Conservation (phyloP, 176 grass and related monocot species). For the Zoysia japonica region DNA sequence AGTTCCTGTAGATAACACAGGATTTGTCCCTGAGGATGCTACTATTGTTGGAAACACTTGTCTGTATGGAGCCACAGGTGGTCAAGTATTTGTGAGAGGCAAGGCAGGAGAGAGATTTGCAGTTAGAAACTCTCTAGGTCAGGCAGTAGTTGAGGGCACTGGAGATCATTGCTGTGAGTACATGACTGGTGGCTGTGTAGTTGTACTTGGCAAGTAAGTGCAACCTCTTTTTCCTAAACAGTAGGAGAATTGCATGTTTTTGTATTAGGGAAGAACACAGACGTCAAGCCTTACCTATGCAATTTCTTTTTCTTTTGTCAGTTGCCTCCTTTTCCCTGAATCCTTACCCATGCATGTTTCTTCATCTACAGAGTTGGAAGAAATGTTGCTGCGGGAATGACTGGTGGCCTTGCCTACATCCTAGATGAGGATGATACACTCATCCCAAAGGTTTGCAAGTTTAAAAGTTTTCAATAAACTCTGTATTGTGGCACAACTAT, state of each 20-base stretch:
- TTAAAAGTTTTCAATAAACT: conserved; percentile 32
- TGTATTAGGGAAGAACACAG: not conserved
- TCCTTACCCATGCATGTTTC: conserved; percentile 43
- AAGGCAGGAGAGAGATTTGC: conserved; percentile 99
- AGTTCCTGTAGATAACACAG: conserved; percentile 81
- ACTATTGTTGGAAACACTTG: conserved; percentile 99
- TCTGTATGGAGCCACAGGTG: conserved; percentile 98
- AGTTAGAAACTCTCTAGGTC: conserved; percentile 90
- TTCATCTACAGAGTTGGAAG: conserved; percentile 74
- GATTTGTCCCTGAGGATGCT: conserved; percentile 92
- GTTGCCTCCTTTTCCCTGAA: conserved; percentile 15
- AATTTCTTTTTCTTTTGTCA: not conserved
- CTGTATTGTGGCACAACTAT: not conserved
- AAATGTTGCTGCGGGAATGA: conserved; percentile 99
- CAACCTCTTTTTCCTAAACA: not conserved
- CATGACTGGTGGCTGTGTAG: conserved; percentile 99
- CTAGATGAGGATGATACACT: conserved; percentile 95
- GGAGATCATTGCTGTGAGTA: conserved; percentile 99
- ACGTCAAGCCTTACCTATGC: not conserved
- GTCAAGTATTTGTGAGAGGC: conserved; percentile 92
- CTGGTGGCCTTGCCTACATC: conserved; percentile 97
- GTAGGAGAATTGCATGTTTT: not conserved
- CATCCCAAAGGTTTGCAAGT: conserved; percentile 69
- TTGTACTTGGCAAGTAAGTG: conserved; percentile 98
- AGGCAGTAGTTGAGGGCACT: conserved; percentile 98